Percentiles rank a stretch among this genome's conserved stretches.
Conservation (phyloP, 2,329 filamentous ascomycete genomes). For the Exophiala calicioides region DNA sequence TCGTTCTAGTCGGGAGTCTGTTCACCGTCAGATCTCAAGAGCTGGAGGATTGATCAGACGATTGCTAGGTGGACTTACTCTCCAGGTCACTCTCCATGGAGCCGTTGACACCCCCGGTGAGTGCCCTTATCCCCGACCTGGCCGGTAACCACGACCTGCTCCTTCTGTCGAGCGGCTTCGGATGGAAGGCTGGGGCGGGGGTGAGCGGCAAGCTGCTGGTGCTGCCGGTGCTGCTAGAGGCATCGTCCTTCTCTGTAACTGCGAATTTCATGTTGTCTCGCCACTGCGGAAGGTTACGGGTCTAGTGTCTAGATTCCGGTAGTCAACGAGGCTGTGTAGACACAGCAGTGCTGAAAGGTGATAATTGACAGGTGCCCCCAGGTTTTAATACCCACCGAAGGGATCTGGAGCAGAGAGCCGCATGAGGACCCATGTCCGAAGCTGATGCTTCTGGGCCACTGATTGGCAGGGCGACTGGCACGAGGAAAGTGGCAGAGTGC, state of each 20-base stretch:
- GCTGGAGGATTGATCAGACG: too few relatives aligned
- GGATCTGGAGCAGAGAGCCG: too few relatives aligned
- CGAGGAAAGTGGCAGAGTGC: constrained; percentile 2
- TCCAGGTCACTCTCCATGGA: constrained; percentile 3
- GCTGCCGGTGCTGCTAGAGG: constrained; percentile 2
- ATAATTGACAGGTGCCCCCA: too few relatives aligned
- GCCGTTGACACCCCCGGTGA: neutral
- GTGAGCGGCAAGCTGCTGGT: neutral
- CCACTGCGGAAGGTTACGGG: neutral
- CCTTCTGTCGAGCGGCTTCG: neutral
- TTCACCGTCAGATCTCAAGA: too few relatives aligned
- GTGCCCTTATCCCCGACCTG: neutral
- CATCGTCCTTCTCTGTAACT: neutral
- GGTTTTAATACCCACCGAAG: too few relatives aligned
- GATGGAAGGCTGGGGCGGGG: constrained; percentile 3
- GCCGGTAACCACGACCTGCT: neutral
- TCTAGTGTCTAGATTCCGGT: too few relatives aligned
- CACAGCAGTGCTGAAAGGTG: too few relatives aligned
- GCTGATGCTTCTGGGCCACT: too few relatives aligned
- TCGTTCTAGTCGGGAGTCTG: neutral
- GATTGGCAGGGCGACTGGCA: neutral
- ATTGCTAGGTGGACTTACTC: too few relatives aligned
- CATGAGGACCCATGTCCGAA: too few relatives aligned
- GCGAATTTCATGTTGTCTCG: constrained; percentile 3
- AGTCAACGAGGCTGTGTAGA: too few relatives aligned